Evolutionary conservation across 2,329 filamentous ascomycete species (phyloP), one percentile per base, ranked within the genome.

Genomic region (Neonectria punicea): DNA sequence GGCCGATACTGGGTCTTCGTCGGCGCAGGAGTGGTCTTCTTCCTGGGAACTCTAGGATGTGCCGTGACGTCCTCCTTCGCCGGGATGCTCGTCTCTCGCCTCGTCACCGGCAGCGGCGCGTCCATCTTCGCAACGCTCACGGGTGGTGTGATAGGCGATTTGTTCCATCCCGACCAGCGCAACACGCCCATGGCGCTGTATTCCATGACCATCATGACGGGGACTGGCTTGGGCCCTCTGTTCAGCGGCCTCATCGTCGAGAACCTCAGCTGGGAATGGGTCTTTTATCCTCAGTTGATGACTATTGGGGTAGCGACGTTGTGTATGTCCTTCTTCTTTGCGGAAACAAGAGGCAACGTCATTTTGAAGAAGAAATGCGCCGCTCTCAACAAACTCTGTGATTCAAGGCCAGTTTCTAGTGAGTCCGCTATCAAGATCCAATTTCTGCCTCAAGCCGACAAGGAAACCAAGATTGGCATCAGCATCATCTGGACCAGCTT

Each of bases 181-280:
- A 92, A 92, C 65, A 89, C 87, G 0, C 88, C 90, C 0, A 92
- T 92, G 90, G 86, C 89, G 0, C 74, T 92, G 1, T 92, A 91
- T 75, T 86, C 88, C 0, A 85, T 86, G 0, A 81, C 83, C 7
- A 89, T 89, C 0, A 79, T 92, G 5, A 83, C 87, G 14, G 90
- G 90, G 0, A 90, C 89, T 0, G 89, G 89, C 0, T 75, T 89
- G 1, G 90, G 90, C 0, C 89, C 89, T 1, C 65, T 92, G 6
- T 73, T 90, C 1, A 86, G 83, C 25, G 88, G 89, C 2, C 84
- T 85, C 53, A 84, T 92, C 30, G 87, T 87, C 0, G 82, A 89
- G 13, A 82, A 86, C 53, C 80, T 83, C 0, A 82, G 80, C 1
- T 92, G 89, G 88, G 80, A 88, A 30, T 92, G 90, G 89, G 86